Evolutionary conservation across 352 stramenopile genomes (phyloP), one percentile per base, ranked within the genome.

Genomic region (Globisporangium perplexum): DNA sequence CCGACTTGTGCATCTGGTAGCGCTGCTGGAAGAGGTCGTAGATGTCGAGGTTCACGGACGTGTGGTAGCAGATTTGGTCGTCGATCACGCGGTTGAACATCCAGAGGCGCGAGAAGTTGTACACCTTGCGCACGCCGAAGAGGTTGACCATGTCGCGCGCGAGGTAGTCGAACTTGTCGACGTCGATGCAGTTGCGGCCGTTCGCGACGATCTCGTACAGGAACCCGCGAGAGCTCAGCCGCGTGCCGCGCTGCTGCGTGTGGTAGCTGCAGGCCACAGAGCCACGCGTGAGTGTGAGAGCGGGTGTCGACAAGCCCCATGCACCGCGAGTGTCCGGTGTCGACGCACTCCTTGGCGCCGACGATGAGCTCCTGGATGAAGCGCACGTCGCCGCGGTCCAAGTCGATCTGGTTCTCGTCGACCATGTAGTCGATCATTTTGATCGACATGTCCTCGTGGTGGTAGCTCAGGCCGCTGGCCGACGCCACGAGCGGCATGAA

Each of bases 81-180:
- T 68, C 75, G 55, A 95, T 93, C 50, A 93, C 84, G 46, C 82
- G 78, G 62, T 91, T 90, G 57, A 90, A 93, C 69, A 86, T 79
- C 53, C 83, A 83, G 4, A 95, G 70, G 0, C 85, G 68, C 28
- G 71, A 77, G 44, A 86, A 90, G 57, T 94, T 76, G 57, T 88
- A 93, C 39, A 72, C 72, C 42, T 88, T 90, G 44, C 74, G 71
- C 55, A 90, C 64, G 24, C 86, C 85, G 53, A 92, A 92, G 8
- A 94, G 68, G 63, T 93, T 89, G 38, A 89, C 66, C 69, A 90
- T 90, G 68, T 97, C 86, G 8, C 87, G 77, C 15, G 84, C 77
- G 31, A 96, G 62, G 65, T 97, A 97, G 66, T 97, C 88, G 46
- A 96, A 94, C 69, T 97, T 97, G 71, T 97, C 88, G 33, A 96